A percentile compares a stretch with the other conserved stretches of the same genome.
Conservation (phyloP, 2,329 filamentous ascomycete genomes). For the Chaetomium globosum region DNA sequence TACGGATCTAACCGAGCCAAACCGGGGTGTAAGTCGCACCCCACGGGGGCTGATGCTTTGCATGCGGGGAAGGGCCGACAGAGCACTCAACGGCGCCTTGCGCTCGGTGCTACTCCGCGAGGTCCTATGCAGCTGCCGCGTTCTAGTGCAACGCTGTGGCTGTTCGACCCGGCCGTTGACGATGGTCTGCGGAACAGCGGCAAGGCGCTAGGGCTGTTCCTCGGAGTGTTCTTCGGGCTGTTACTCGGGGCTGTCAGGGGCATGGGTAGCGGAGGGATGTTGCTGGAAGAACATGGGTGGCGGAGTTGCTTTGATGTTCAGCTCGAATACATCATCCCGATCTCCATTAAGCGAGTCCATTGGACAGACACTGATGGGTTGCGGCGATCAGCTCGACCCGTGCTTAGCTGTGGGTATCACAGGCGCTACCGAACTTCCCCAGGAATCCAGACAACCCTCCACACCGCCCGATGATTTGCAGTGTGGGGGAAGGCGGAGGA, state of each 20-base stretch:
- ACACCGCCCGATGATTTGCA: constrained; percentile 3
- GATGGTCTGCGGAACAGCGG: background rate
- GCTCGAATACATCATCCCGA: background rate
- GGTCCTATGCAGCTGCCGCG: constrained; percentile 13
- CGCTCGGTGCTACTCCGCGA: constrained; percentile 28
- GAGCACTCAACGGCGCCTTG: constrained; percentile 7
- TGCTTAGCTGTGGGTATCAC: constrained; percentile 7
- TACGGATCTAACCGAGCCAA: background rate
- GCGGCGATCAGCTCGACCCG: constrained; percentile 17
- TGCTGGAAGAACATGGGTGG: constrained; percentile 1
- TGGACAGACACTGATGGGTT: constrained; percentile 37
- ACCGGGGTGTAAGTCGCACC: background rate
- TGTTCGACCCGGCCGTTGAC: constrained; percentile 5
- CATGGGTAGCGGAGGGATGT: background rate
- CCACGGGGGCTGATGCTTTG: constrained; percentile 1
- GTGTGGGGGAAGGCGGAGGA: constrained; percentile 3
- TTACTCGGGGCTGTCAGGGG: constrained; percentile 10
- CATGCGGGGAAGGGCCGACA: constrained; percentile 34
- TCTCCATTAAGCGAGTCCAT: constrained; percentile 22
- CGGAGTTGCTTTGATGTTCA: background rate
- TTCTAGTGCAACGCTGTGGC: constrained; percentile 11
- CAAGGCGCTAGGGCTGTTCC: background rate
- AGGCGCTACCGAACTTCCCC: constrained; percentile 1
- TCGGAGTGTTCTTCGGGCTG: background rate
- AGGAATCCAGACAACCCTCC: background rate